These are phyloP conservation scores for Raffaelea albimanens DNA, from an alignment of 2,329 filamentous ascomycete species.

Conservation along the genomic window DNA sequence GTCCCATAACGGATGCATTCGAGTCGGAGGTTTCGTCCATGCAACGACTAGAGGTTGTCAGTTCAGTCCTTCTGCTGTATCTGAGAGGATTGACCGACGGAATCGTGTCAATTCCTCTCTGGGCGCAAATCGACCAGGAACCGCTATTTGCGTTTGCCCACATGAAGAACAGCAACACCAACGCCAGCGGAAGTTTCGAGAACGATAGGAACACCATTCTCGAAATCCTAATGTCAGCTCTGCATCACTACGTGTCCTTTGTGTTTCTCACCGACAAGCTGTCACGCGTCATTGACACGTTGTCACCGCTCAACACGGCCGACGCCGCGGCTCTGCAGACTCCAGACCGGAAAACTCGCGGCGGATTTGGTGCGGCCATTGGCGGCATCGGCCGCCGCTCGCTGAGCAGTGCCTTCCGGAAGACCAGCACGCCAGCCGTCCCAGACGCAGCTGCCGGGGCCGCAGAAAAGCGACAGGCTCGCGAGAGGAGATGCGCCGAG, in stretches of 20 bases:
- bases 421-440: background rate
- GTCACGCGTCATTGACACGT: slow-evolving; percentile 38
- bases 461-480: slow-evolving; percentile 44
- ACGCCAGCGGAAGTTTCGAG: slow-evolving; percentile 20
- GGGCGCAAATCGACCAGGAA: slow-evolving; percentile 57
- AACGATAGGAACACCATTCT: slow-evolving; percentile 49
- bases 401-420: slow-evolving; percentile 27
- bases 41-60: slow-evolving; percentile 64
- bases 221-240: slow-evolving; percentile 61
- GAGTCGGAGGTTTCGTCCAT: slow-evolving; percentile 52
- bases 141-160: slow-evolving; percentile 15
- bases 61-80: slow-evolving; percentile 65
- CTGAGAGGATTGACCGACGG: slow-evolving; percentile 69
- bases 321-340: slow-evolving; percentile 25
- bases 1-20: slow-evolving; percentile 51
- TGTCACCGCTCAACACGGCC: slow-evolving; percentile 29
- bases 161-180: slow-evolving; percentile 18
- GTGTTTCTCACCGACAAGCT: slow-evolving; percentile 79
- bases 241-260: slow-evolving; percentile 80
- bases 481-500: slow-evolving; percentile 54
- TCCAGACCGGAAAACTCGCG: slow-evolving; percentile 1
- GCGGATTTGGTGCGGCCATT: slow-evolving; percentile 9
- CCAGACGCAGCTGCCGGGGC: slow-evolving; percentile 19
- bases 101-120: slow-evolving; percentile 61
- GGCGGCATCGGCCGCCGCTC: slow-evolving; percentile 25